Percentiles rank a stretch among this genome's conserved stretches.
Conservation (phyloP, 306 rosid species). For the Acacia acuminata region DNA sequence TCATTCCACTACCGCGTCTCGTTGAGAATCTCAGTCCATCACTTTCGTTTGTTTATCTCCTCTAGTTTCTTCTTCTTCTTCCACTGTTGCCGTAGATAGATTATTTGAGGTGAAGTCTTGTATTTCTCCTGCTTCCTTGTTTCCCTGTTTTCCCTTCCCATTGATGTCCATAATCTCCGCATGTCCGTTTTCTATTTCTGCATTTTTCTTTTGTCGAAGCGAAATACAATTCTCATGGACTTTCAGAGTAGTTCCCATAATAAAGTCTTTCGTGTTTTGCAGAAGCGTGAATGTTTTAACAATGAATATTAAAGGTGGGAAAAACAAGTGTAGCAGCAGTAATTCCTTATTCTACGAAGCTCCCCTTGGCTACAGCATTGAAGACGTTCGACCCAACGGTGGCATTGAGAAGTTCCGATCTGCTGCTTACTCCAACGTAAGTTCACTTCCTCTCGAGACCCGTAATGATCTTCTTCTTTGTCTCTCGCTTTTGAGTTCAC, state of each 20-base stretch:
- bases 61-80: not conserved
- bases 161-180: too few relatives aligned
- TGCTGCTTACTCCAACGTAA: constrained; percentile 73
- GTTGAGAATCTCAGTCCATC: not conserved
- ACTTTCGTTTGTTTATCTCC: not conserved
- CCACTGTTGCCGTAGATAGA: not conserved
- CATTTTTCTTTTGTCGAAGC: too few relatives aligned
- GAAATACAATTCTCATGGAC: too few relatives aligned
- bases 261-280: not conserved
- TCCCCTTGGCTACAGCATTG: constrained; percentile 67
- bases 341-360: constrained; percentile 47
- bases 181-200: too few relatives aligned
- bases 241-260: not conserved
- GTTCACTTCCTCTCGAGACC: not conserved
- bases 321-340: constrained; percentile 48
- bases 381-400: constrained; percentile 79
- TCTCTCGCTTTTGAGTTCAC: not conserved
- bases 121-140: not conserved
- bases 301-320: constrained; percentile 58
- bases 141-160: not conserved
- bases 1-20: not conserved
- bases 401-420: constrained; percentile 62
- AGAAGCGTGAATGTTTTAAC: constrained; percentile 61
- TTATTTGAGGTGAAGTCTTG: not conserved
- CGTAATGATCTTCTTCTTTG: not conserved